These are phyloP conservation scores for Colletotrichum tofieldiae DNA, from an alignment of 2,329 filamentous ascomycete species.

Conservation along the genomic window DNA sequence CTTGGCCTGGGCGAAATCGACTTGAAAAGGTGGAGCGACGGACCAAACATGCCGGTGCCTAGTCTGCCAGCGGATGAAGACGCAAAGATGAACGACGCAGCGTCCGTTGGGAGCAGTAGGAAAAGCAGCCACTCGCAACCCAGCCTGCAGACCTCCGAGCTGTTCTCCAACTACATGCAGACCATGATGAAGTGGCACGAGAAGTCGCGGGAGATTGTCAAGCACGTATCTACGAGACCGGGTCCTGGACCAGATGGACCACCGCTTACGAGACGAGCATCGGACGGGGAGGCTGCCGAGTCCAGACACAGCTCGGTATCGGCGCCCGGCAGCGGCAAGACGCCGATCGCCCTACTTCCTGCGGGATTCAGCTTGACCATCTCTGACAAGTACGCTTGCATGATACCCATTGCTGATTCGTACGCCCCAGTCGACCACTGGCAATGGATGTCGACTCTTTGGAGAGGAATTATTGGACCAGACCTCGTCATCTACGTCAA, in stretches of 20 bases:
- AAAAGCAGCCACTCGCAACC: conserved; percentile 40
- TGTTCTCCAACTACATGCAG: conserved; percentile 74
- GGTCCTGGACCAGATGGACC: conserved; percentile 25
- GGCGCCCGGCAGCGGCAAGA: conserved; percentile 44
- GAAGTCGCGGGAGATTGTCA: conserved; percentile 79
- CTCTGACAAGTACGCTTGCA: conserved; percentile 81
- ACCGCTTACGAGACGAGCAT: conserved; percentile 33
- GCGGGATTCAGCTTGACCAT: conserved; percentile 85
- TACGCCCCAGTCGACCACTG: conserved; percentile 93
- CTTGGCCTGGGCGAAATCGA: conserved; percentile 57
- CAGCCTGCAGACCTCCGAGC: conserved; percentile 51
- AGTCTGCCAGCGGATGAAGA: conserved; percentile 42
- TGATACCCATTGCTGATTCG: conserved; percentile 81
- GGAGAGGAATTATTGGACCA: conserved; percentile 87
- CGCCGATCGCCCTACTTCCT: conserved; percentile 83
- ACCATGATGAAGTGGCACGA: conserved; percentile 82
- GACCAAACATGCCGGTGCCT: conserved; percentile 43
- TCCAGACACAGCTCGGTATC: conserved; percentile 26
- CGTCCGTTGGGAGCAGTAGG: conserved; percentile 35
- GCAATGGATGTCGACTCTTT: conserved; percentile 97
- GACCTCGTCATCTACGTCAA: conserved; percentile 83
- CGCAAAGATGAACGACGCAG: conserved; percentile 30
- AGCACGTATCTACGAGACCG: conserved; percentile 59
- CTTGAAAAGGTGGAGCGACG: conserved; percentile 62
- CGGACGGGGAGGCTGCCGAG: conserved; percentile 31